A percentile compares a stretch with the other conserved stretches of the same genome.
These are phyloP conservation scores for Russula compacta DNA, from an alignment of 768 basidiomycete species.

Conservation along the genomic window DNA sequence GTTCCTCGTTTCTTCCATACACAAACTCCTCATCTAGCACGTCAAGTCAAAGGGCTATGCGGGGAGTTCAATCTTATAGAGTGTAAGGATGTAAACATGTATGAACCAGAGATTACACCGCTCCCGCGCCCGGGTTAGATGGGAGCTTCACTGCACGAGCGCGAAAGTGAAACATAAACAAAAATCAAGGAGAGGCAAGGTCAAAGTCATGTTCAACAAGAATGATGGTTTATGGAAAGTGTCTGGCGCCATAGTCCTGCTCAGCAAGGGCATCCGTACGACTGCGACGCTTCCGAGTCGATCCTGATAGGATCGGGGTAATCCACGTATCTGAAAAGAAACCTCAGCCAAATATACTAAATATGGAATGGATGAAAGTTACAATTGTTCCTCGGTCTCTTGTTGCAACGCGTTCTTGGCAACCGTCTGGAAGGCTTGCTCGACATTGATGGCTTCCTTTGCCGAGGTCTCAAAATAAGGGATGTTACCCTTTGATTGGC, in stretches of 20 bases:
- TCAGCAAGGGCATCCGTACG: constrained; percentile 87
- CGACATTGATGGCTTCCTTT: constrained; percentile 99
- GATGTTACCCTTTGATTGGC: constrained; percentile 98
- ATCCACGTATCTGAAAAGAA: constrained; percentile 73
- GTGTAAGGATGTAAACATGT: constrained; percentile 6
- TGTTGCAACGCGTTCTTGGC: constrained; percentile 99
- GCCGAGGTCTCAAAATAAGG: constrained; percentile 99
- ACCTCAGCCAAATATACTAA: constrained; percentile 17
- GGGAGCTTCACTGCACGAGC: constrained; percentile 3
- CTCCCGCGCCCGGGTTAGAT: constrained; percentile 12
- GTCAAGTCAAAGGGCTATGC: neutral
- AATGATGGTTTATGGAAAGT: neutral
- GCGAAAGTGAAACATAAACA: constrained; percentile 17
- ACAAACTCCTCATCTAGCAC: neutral
- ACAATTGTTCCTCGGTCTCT: constrained; percentile 95
- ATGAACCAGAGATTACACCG: constrained; percentile 14
- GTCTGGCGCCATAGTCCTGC: neutral
- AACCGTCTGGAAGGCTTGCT: constrained; percentile 98
- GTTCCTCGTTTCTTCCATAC: neutral
- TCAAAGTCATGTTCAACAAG: constrained; percentile 8
- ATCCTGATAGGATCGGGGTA: constrained; percentile 98
- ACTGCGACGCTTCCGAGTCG: constrained; percentile 86
- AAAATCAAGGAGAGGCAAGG: constrained; percentile 11
- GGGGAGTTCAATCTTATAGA: constrained; percentile 5
- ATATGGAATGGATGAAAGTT: constrained; percentile 27